Percentiles rank a stretch among this genome's conserved stretches.
These are phyloP conservation scores for Aspergillus nidulans DNA, from an alignment of 495 filamentous ascomycete genomes.

Conservation along the genomic window DNA sequence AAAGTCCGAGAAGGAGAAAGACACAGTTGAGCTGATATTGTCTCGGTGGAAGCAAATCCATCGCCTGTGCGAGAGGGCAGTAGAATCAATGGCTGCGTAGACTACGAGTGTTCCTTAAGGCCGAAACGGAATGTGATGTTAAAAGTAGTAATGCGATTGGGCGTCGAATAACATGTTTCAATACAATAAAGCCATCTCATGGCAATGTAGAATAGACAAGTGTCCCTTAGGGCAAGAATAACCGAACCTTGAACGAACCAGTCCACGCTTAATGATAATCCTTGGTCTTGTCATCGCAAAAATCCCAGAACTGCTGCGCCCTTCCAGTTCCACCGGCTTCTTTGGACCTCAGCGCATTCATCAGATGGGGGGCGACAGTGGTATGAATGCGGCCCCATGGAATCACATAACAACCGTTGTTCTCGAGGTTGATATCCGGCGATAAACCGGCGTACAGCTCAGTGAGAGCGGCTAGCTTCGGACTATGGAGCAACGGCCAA, in stretches of 20 bases:
- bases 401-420: constrained; percentile 32
- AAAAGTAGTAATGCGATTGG: not conserved
- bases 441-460: constrained; percentile 40
- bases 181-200: not conserved
- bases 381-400: constrained; percentile 37
- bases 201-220: not conserved
- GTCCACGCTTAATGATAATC: constrained; percentile 1
- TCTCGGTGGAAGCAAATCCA: constrained; percentile 44
- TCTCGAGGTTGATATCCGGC: constrained; percentile 26
- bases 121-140: not conserved
- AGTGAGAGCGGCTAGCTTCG: constrained; percentile 36
- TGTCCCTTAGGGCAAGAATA: not conserved
- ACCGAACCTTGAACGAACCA: not conserved
- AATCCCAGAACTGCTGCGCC: constrained; percentile 32
- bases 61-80: constrained; percentile 20
- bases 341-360: constrained; percentile 21
- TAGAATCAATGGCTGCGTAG: not conserved
- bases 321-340: constrained; percentile 32
- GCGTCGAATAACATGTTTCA: not conserved
- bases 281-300: constrained; percentile 26
- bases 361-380: constrained; percentile 24
- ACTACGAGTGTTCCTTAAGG: not conserved
- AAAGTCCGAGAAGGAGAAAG: constrained; percentile 11
- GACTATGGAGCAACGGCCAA: constrained; percentile 22
- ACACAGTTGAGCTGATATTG: constrained; percentile 23